These are phyloP conservation scores for Canariomyces notabilis DNA, from an alignment of 2,329 filamentous ascomycete genomes.

Conservation along the genomic window DNA sequence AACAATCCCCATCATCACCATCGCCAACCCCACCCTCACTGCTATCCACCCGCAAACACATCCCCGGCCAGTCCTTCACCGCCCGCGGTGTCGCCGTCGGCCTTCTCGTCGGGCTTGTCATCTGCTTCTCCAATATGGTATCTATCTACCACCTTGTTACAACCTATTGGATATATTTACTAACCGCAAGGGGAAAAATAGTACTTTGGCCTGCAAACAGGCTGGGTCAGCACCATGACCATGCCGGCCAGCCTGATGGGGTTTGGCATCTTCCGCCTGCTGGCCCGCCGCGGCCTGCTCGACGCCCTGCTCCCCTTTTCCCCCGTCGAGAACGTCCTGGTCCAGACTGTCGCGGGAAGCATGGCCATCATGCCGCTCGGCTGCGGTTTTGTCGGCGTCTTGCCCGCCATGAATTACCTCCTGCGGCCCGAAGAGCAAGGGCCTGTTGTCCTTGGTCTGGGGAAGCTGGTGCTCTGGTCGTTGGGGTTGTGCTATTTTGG, in stretches of 20 bases:
- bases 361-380: slow-evolving; percentile 97
- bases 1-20: no score
- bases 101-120: slow-evolving; percentile 77
- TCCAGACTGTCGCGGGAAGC: slow-evolving; percentile 91
- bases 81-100: slow-evolving; percentile 74
- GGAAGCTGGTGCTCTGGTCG: slow-evolving; percentile 83
- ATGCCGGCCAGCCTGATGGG: slow-evolving; percentile 95
- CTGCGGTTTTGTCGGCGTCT: slow-evolving; percentile 89
- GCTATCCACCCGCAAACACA: slow-evolving; percentile 13
- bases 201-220: slow-evolving; percentile 86
- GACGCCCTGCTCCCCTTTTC: slow-evolving; percentile 70
- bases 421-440: slow-evolving; percentile 73
- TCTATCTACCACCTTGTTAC: no score
- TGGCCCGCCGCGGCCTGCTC: slow-evolving; percentile 68
- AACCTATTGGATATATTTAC: no score
- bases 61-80: slow-evolving; percentile 69
- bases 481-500: slow-evolving; percentile 94
- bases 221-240: slow-evolving; percentile 71
- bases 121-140: slow-evolving; percentile 95
- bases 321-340: slow-evolving; percentile 91
- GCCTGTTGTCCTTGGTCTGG: slow-evolving; percentile 64
- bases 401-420: slow-evolving; percentile 83
- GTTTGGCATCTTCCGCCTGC: slow-evolving; percentile 83
- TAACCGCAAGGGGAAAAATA: no score
- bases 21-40: no score